Percentiles rank a stretch among this genome's conserved stretches.
phyloP scores from a whole-genome alignment of 768 basidiomycete species.

The Sarcomyxa edulis region DNA sequence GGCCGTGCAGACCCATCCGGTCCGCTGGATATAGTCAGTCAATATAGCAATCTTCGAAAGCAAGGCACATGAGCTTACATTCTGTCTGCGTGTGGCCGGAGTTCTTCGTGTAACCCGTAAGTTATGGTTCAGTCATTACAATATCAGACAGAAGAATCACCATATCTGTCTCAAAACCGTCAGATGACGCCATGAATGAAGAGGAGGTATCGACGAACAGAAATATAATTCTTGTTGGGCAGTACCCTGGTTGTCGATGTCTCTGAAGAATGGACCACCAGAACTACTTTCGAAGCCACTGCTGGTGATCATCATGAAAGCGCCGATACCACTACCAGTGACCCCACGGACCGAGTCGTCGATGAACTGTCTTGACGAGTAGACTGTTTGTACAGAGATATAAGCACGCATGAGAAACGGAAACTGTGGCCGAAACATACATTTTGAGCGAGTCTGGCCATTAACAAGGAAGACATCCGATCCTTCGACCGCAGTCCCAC shows the following conservation, averaged over 20 bases:
- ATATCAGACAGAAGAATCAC: background rate
- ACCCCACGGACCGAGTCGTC: conserved; percentile 29
- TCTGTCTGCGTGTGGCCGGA: conserved; percentile 33
- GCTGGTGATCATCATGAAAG: conserved; percentile 26
- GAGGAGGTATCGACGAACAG: conserved; percentile 18
- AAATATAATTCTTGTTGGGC: conserved; percentile 28
- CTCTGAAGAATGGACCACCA: conserved; percentile 28
- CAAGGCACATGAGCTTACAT: too few relatives aligned
- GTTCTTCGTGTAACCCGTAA: conserved; percentile 17
- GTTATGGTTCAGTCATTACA: background rate
- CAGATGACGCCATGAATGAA: conserved; percentile 1
- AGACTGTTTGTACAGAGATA: conserved; percentile 10
- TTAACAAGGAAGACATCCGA: conserved; percentile 26
- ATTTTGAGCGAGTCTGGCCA: conserved; percentile 27
- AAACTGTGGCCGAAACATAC: background rate
- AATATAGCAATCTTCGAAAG: background rate
- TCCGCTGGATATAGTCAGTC: conserved; percentile 17
- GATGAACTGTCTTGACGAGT: conserved; percentile 29
- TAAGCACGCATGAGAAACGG: background rate
- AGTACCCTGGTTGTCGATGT: conserved; percentile 31
- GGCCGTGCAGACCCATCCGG: conserved; percentile 29
- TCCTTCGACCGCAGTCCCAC: conserved; percentile 31
- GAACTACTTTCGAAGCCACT: conserved; percentile 26
- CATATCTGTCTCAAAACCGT: conserved; percentile 16
- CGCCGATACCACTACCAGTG: conserved; percentile 23